Evolutionary conservation across 495 filamentous ascomycete genomes (phyloP).

Genomic region (Haplographium delicatum): DNA sequence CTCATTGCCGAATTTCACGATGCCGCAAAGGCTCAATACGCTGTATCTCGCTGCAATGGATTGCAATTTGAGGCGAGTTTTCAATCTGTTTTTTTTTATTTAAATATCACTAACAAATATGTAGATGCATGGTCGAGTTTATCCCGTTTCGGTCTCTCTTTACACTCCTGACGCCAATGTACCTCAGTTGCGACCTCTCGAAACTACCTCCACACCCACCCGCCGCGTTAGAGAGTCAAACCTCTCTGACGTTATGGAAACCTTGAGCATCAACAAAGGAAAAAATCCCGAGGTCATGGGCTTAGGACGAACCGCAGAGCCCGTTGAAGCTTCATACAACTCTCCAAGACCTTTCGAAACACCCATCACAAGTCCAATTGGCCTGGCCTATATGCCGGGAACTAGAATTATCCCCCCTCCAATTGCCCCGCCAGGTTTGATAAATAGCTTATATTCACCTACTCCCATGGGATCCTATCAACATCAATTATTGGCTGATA

Average conservation of each 20-base stretch:
- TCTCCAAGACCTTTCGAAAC: neutral
- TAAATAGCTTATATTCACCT: neutral
- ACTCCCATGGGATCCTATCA: neutral
- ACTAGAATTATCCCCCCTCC: neutral
- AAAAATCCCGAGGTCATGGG: neutral
- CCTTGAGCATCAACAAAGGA: neutral
- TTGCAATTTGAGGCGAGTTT: too few relatives aligned
- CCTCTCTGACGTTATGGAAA: neutral
- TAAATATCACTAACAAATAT: too few relatives aligned
- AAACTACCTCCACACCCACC: too few relatives aligned
- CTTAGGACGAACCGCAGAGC: neutral
- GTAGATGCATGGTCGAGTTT: too few relatives aligned
- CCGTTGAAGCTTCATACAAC: neutral
- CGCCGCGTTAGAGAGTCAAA: neutral
- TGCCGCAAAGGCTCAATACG: conserved; percentile 30
- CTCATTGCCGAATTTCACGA: conserved; percentile 54
- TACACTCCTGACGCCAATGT: neutral
- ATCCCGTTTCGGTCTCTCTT: too few relatives aligned
- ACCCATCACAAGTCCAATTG: neutral
- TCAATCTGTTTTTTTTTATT: too few relatives aligned
- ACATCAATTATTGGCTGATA: neutral
- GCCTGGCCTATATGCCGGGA: neutral
- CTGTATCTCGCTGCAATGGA: conserved; percentile 17
- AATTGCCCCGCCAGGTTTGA: neutral
- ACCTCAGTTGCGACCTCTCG: neutral